phyloP scores from a whole-genome alignment of 2,329 filamentous ascomycete species.

The Stachybotrys chartarum region DNA sequence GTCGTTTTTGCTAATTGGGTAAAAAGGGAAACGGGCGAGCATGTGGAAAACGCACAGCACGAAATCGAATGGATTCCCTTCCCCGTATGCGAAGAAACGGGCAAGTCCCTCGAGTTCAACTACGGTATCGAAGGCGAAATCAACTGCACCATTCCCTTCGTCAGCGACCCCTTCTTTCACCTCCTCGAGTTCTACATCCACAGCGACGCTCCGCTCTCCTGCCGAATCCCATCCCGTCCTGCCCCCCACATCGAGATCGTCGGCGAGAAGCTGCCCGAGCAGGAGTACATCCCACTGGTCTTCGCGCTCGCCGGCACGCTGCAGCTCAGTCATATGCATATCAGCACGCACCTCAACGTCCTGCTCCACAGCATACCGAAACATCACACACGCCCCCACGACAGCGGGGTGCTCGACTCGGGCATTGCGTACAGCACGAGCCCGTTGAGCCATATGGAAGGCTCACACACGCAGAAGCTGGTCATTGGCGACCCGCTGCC shows the following conservation, averaged over 20 bases:
- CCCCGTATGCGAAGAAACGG: conserved; percentile 82
- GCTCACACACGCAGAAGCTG: conserved; percentile 53
- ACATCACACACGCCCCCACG: conserved; percentile 54
- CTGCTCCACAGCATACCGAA: conserved; percentile 66
- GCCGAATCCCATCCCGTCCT: conserved; percentile 78
- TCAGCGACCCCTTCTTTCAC: conserved; percentile 77
- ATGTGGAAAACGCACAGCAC: conserved; percentile 73
- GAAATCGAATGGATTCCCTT: conserved; percentile 92
- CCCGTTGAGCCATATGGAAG: conserved; percentile 54
- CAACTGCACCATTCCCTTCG: conserved; percentile 75
- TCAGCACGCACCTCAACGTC: conserved; percentile 84
- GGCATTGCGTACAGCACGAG: conserved; percentile 82
- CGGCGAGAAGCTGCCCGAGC: conserved; percentile 40
- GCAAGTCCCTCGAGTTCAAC: conserved; percentile 70
- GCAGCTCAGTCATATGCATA: conserved; percentile 82
- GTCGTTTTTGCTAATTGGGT: neutral
- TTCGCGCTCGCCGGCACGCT: conserved; percentile 86
- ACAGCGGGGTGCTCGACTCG: conserved; percentile 76
- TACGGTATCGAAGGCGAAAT: conserved; percentile 78
- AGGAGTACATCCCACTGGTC: conserved; percentile 73
- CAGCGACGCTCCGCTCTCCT: conserved; percentile 87
- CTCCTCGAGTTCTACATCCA: conserved; percentile 96
- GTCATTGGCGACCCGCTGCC: conserved; percentile 83
- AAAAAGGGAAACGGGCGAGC: conserved; percentile 75
- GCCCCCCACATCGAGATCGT: conserved; percentile 46